Evolutionary conservation across 2,329 filamentous ascomycete species (phyloP).

Genomic region (Juglanconis oblonga): DNA sequence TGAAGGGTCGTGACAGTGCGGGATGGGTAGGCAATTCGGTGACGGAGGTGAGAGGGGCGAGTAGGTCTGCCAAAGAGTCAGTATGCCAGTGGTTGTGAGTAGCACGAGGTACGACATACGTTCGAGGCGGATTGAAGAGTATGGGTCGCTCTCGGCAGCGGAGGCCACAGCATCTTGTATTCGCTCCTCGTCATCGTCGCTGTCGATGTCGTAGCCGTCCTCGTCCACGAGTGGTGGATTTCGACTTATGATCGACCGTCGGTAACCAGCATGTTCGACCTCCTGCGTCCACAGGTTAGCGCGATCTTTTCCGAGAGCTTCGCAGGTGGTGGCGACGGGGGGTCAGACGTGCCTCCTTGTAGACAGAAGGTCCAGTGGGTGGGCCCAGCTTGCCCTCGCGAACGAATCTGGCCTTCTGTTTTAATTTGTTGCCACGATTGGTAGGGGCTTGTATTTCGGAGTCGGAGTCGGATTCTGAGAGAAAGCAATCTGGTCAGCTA

Average conservation of each 20-base stretch:
- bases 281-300: conserved; percentile 45
- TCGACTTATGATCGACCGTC: conserved; percentile 68
- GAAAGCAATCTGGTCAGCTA: conserved; percentile 20
- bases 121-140: conserved; percentile 68
- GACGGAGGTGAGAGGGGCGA: conserved; percentile 71
- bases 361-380: conserved; percentile 62
- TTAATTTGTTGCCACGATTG: conserved; percentile 77
- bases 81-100: conserved; percentile 17
- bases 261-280: conserved; percentile 71
- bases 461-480: conserved; percentile 73
- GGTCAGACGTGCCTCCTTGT: conserved; percentile 62
- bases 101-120: conserved; percentile 44
- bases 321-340: neutral
- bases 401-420: conserved; percentile 70
- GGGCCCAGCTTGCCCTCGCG: conserved; percentile 67
- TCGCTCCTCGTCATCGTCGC: conserved; percentile 65
- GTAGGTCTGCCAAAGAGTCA: conserved; percentile 53
- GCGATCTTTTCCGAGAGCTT: conserved; percentile 9
- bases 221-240: conserved; percentile 73
- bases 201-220: conserved; percentile 74
- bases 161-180: conserved; percentile 58
- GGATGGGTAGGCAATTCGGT: conserved; percentile 74
- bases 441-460: conserved; percentile 65
- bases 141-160: conserved; percentile 71
- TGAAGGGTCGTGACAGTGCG: conserved; percentile 71